Conservation (phyloP, 306 rosid species). For the Cucurbita moschata region DNA sequence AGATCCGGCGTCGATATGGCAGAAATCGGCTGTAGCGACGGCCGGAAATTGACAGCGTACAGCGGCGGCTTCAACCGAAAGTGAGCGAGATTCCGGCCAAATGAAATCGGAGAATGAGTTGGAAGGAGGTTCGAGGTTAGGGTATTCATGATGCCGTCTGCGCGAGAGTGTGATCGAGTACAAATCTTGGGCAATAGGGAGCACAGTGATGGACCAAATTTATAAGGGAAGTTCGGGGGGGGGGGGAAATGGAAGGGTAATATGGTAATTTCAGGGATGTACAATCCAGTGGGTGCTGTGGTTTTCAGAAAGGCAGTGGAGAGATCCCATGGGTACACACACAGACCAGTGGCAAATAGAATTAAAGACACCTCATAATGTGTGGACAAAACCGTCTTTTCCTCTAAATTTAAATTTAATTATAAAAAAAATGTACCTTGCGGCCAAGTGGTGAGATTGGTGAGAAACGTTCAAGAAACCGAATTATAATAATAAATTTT, state of each 20-base stretch:
- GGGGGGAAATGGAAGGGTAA: neutral
- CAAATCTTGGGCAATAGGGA: neutral
- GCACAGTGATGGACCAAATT: neutral
- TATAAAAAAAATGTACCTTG: too few species aligned
- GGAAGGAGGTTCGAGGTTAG: constrained; percentile 10
- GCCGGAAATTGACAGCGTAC: neutral
- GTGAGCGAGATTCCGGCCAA: neutral
- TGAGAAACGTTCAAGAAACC: neutral
- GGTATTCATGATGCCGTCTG: neutral
- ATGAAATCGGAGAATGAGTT: constrained; percentile 5
- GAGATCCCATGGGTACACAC: neutral
- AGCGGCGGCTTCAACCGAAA: neutral
- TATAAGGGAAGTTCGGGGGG: neutral
- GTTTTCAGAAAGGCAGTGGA: constrained; percentile 15
- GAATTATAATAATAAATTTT: neutral
- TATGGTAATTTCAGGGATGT: neutral
- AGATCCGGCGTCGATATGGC: constrained; percentile 6
- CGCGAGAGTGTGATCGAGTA: neutral
- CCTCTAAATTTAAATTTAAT: too few species aligned
- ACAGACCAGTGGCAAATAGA: neutral
- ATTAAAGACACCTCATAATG: neutral
- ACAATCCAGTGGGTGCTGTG: constrained; percentile 34
- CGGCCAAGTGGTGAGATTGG: neutral
- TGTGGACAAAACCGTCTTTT: too few species aligned
- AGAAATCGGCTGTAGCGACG: neutral